Evolutionary conservation across 2,329 filamentous ascomycete genomes (phyloP).

Genomic region (Colletotrichum aenigma): DNA sequence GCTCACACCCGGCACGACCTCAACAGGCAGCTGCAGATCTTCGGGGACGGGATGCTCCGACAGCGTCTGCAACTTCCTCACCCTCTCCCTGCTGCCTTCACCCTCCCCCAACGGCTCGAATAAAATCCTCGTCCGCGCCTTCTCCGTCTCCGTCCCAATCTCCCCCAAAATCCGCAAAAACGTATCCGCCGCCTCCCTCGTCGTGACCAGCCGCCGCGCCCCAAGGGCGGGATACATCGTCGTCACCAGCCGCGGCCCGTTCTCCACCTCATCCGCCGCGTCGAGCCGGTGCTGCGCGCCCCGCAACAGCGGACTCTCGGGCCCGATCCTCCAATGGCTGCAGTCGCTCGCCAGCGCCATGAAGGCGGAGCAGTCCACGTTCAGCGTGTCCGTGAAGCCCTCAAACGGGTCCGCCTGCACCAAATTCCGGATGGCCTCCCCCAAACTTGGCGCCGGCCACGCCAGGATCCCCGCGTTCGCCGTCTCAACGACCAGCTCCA

Average conservation of each 20-base stretch:
- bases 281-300: constrained; percentile 40
- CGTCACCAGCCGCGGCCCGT: constrained; percentile 21
- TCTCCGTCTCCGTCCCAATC: constrained; percentile 41
- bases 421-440: constrained; percentile 32
- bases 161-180: constrained; percentile 38
- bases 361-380: constrained; percentile 46
- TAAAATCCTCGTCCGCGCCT: constrained; percentile 36
- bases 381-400: constrained; percentile 38
- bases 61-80: constrained; percentile 34
- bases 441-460: constrained; percentile 25
- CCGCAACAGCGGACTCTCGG: constrained; percentile 23
- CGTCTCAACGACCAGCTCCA: constrained; percentile 36
- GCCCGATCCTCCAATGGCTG: constrained; percentile 36
- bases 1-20: constrained; percentile 27
- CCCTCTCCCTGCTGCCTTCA: neutral
- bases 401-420: constrained; percentile 31
- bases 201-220: constrained; percentile 38
- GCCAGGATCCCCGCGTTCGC: constrained; percentile 24
- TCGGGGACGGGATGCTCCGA: constrained; percentile 34
- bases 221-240: constrained; percentile 38
- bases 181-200: constrained; percentile 40
- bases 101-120: constrained; percentile 20
- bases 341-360: constrained; percentile 45
- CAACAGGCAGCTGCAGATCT: constrained; percentile 38
- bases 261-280: constrained; percentile 31